Percentiles rank a stretch among this genome's conserved stretches.
phyloP scores from a whole-genome alignment of 2,329 filamentous ascomycete species.

The Tolypocladium capitatum region DNA sequence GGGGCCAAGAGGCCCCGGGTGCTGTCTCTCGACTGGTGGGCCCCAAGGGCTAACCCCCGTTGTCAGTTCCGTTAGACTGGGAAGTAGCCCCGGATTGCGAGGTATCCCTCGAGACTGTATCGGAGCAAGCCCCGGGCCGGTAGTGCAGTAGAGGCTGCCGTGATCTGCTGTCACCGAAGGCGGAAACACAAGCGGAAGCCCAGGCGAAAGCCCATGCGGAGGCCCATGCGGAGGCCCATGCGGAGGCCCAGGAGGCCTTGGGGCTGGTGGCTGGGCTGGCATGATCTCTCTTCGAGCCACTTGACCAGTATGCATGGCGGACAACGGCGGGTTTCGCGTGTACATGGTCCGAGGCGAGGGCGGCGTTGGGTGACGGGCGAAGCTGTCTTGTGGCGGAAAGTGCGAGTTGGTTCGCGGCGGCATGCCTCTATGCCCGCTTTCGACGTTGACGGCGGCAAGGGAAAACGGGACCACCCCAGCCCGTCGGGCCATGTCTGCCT shows the following conservation, averaged over 20 bases:
- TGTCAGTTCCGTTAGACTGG: conserved; percentile 49
- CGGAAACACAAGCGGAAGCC: conserved; percentile 6
- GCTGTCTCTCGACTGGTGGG: conserved; percentile 29
- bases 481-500: conserved; percentile 83
- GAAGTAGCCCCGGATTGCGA: conserved; percentile 34
- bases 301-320: conserved; percentile 20
- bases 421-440: conserved; percentile 25
- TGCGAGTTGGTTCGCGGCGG: conserved; percentile 26
- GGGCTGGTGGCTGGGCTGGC: neutral
- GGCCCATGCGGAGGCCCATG: neutral
- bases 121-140: conserved; percentile 35
- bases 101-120: conserved; percentile 32
- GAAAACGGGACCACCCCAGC: conserved; percentile 83
- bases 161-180: conserved; percentile 16
- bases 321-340: conserved; percentile 20
- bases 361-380: conserved; percentile 28
- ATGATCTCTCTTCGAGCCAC: conserved; percentile 18
- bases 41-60: conserved; percentile 49
- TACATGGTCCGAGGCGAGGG: conserved; percentile 29
- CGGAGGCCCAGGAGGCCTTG: conserved; percentile 3
- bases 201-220: neutral
- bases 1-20: conserved; percentile 12
- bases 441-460: conserved; percentile 42
- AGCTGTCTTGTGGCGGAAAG: conserved; percentile 32
- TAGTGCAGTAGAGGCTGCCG: conserved; percentile 17